Conservation (phyloP, 2,329 filamentous ascomycete genomes). For the Fusarium begoniae region DNA sequence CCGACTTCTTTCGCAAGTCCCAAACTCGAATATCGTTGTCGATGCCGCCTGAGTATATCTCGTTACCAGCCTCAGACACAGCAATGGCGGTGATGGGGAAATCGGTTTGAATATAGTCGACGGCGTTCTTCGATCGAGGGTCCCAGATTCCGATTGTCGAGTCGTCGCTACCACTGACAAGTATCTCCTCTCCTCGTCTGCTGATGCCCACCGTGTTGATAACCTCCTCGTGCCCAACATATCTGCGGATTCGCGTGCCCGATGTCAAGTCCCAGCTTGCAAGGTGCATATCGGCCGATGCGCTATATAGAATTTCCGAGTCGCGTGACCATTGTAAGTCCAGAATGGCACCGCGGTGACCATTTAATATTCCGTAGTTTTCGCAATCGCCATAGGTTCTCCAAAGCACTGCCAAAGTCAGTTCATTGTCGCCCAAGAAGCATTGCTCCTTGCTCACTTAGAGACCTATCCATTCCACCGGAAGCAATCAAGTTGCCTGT, state of each 20-base stretch:
- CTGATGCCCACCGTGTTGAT: conserved; percentile 92
- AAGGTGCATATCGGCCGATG: conserved; percentile 91
- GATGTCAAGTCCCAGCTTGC: conserved; percentile 96
- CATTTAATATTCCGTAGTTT: conserved; percentile 89
- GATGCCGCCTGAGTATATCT: conserved; percentile 93
- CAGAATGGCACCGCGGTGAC: conserved; percentile 89
- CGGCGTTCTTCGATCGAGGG: conserved; percentile 86
- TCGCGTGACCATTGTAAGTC: conserved; percentile 98
- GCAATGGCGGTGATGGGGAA: conserved; percentile 93
- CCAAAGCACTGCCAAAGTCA: conserved; percentile 78
- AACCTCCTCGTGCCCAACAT: conserved; percentile 94
- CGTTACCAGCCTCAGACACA: conserved; percentile 92
- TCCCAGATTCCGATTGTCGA: conserved; percentile 97
- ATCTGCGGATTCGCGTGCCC: conserved; percentile 89
- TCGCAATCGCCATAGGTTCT: conserved; percentile 91
- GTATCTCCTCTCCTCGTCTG: conserved; percentile 86
- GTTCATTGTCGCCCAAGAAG: background rate
- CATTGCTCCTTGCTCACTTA: conserved; percentile 66
- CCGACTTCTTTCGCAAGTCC: conserved; percentile 91
- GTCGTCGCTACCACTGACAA: conserved; percentile 93
- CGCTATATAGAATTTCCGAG: conserved; percentile 88
- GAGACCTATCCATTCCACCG: conserved; percentile 92
- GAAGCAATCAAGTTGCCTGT: conserved; percentile 91
- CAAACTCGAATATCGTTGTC: conserved; percentile 98
- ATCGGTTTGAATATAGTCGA: conserved; percentile 88